A percentile compares a stretch with the other conserved stretches of the same genome.
Conservation (phyloP, 23 red algal genomes). For the Gracilariopsis chorda region DNA sequence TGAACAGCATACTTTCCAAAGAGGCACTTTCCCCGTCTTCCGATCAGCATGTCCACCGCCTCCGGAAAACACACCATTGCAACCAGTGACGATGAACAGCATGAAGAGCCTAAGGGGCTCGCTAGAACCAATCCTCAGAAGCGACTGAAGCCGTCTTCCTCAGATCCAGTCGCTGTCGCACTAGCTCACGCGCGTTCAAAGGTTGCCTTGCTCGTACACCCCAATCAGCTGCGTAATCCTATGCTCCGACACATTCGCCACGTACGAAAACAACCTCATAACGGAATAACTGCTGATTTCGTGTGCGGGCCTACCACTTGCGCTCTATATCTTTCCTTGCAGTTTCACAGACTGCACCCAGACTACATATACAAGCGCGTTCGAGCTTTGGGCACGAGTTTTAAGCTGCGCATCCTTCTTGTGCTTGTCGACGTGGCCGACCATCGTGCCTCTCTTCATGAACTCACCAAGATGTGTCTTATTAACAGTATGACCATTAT, state of each 20-base stretch:
- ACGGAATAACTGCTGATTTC: constrained; percentile 49
- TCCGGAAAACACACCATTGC: not conserved
- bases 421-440: constrained; percentile 67
- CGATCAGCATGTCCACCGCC: not conserved
- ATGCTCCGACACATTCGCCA: constrained; percentile 60
- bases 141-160: not conserved
- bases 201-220: constrained; percentile 55
- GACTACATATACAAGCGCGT: constrained; percentile 81
- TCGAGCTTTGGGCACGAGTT: constrained; percentile 49
- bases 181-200: constrained; percentile 54
- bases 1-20: too few relatives aligned
- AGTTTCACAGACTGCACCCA: constrained; percentile 63
- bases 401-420: constrained; percentile 70
- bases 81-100: not conserved
- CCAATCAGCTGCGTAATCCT: constrained; percentile 56
- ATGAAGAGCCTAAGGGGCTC: too few relatives aligned
- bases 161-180: not conserved
- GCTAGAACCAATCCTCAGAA: not conserved
- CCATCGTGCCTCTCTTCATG: constrained; percentile 37
- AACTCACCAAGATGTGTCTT: constrained; percentile 72
- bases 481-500: constrained; percentile 75
- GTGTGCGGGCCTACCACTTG: constrained; percentile 75
- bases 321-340: constrained; percentile 82
- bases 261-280: constrained; percentile 40
- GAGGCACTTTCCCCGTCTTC: too few relatives aligned